phyloP scores from a whole-genome alignment of 768 basidiomycete genomes.

The Phylloporus rhodoxanthus region DNA sequence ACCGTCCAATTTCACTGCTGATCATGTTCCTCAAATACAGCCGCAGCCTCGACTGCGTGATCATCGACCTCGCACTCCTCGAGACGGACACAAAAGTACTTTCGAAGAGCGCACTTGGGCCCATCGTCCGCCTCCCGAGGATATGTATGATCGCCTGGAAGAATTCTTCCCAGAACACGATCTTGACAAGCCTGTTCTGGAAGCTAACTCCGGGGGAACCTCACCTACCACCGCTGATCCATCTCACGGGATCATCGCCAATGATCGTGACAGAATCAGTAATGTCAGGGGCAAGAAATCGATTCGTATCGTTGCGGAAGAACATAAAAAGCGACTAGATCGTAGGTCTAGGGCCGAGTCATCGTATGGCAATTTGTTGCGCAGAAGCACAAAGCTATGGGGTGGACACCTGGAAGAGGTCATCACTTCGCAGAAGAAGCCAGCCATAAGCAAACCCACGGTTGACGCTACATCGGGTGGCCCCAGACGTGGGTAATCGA shows the following conservation, averaged over 20 bases:
- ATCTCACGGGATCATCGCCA: conserved; percentile 35
- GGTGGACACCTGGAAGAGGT: conserved; percentile 92
- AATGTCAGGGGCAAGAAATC: conserved; percentile 74
- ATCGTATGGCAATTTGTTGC: conserved; percentile 46
- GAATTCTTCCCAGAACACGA: conserved; percentile 96
- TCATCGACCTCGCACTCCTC: conserved; percentile 22
- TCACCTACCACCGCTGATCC: conserved; percentile 64
- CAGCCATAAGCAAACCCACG: conserved; percentile 34
- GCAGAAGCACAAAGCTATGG: conserved; percentile 94
- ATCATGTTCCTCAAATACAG: conserved; percentile 12
- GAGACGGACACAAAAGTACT: conserved; percentile 36
- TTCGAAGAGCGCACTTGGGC: conserved; percentile 81
- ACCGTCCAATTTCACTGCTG: conserved; percentile 17
- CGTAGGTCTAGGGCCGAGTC: conserved; percentile 58
- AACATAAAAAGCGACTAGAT: conserved; percentile 74
- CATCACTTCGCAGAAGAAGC: conserved; percentile 62
- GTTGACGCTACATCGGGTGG: conserved; percentile 61
- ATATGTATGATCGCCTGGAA: conserved; percentile 87
- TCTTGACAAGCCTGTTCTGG: conserved; percentile 92
- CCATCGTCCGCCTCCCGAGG: conserved; percentile 84
- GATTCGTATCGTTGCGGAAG: conserved; percentile 87
- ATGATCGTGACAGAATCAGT: conserved; percentile 35
- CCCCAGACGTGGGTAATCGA: conserved; percentile 55
- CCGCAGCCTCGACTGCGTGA: conserved; percentile 14
- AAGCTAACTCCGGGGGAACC: conserved; percentile 72